Evolutionary conservation across 768 basidiomycete species (phyloP), one percentile per base, ranked within the genome.

Genomic region (Tephrocybe sp.): DNA sequence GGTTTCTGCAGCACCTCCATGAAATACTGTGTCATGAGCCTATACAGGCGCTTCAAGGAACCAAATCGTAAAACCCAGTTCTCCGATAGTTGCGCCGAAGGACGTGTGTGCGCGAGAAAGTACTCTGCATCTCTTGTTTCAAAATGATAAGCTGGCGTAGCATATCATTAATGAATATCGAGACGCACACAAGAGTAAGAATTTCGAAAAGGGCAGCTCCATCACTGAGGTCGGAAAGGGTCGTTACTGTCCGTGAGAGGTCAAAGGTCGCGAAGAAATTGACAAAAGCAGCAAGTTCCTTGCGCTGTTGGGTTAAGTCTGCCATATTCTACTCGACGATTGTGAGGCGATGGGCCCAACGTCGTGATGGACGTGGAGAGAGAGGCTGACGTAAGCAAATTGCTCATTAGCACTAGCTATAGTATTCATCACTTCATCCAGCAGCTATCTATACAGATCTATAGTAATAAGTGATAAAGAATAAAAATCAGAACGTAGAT

Each of bases 11-110:
- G 78, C 2, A 91, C 80, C 65, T 93, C 86, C 41, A 84, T 80
- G 58, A 88, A 88, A 65, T 93, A 95, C 61, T 91, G 89, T 1
- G 88, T 91, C 74, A 94, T 86, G 31, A 93, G 80, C 38, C 92
- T 79, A 67, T 91, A 94, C 43, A 94, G 76, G 19, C 87, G 81
- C 61, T 94, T 94, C 53, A 94, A 78, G 8, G 86, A 68, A 65
- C 78, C 85, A 66, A 93, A 91, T 11, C 91, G 83, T 25, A 93
- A 68, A 49, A 93, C 89, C 92, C 92, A 95, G 67, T 91, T 94
- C 60, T 92, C 91, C 10, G 86, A 81, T 2, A 75, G 75, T 46
- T 88, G 83, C 15, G 77, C 67, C 0, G 83, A 72, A 4, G 79
- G 70, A 10, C 86, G 79, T 16, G 73, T 69, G 3, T 82, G 69